A percentile compares a stretch with the other conserved stretches of the same genome.
Evolutionary conservation across 352 stramenopile genomes (phyloP).

Genomic region (Phytophthora pluvialis): DNA sequence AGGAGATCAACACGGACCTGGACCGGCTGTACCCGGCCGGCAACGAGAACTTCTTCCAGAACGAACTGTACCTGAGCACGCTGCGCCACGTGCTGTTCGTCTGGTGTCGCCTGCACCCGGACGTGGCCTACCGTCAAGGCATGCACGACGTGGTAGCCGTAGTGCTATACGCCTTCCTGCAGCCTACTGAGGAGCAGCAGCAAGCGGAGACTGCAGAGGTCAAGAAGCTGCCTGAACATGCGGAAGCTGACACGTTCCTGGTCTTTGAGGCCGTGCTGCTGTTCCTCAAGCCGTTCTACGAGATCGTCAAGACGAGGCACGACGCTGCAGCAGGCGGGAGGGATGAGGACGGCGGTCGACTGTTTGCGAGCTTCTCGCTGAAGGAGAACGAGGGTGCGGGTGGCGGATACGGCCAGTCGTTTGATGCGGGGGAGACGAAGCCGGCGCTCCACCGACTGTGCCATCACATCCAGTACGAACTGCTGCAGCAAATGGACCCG

Average conservation of each 20-base stretch:
- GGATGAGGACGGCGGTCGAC: neutral
- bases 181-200: slow-evolving; percentile 25
- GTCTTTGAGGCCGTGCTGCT: slow-evolving; percentile 83
- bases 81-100: slow-evolving; percentile 84
- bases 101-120: slow-evolving; percentile 81
- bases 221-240: slow-evolving; percentile 41
- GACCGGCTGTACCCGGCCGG: slow-evolving; percentile 75
- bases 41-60: slow-evolving; percentile 83
- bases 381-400: slow-evolving; percentile 31
- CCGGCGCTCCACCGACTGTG: slow-evolving; percentile 71
- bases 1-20: slow-evolving; percentile 87
- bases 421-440: slow-evolving; percentile 25
- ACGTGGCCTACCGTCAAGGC: slow-evolving; percentile 85
- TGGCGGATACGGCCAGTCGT: slow-evolving; percentile 35
- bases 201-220: neutral
- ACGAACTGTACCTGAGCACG: slow-evolving; percentile 61
- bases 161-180: slow-evolving; percentile 72
- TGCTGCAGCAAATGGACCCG: slow-evolving; percentile 81
- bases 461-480: slow-evolving; percentile 75
- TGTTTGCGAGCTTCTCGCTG: slow-evolving; percentile 35
- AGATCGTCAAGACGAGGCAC: slow-evolving; percentile 57
- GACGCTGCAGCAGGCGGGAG: neutral
- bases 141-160: slow-evolving; percentile 88
- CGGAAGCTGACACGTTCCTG: slow-evolving; percentile 73
- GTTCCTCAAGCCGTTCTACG: slow-evolving; percentile 81